Base-by-base conservation (phyloP, 2,329 filamentous ascomycete genomes). In the Exophiala bonariae region DNA sequence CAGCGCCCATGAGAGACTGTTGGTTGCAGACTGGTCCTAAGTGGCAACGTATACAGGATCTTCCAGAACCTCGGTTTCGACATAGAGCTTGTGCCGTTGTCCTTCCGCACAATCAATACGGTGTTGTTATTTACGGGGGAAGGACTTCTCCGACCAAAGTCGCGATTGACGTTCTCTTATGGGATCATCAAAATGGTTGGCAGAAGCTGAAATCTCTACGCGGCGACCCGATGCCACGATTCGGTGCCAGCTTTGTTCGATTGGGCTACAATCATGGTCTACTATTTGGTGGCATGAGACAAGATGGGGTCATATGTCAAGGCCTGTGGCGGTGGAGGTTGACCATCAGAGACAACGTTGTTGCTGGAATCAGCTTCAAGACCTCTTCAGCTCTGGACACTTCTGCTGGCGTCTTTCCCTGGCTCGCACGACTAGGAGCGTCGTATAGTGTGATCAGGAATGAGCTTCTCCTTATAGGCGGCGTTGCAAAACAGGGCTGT, bases 11-110 rank as follows among this genome's bases (percentile, higher is more conserved):
- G 33, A 72, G 73, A 28, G 87, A 93, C 64, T 90, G 86, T 58
- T 96, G 89, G 89, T 58, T 90, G 2, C 81, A 85, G 54, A 74
- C 78, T 42, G 77, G 77, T 41, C 74, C 74, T 22, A 64, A 60
- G 11, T 96, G 89, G 89, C 73, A 75, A 48, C 76, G 73, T 54
- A 77, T 81, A 11, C 74, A 84, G 49, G 77, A 81, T 58, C 72
- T 96, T n/a, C 84, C 85, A 0, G 60, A 72, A n/a, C 78, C 85
- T 8, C 74, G 90, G 18, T 96, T 87, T 66, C 78, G 92, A 41
- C 92, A 96, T 61, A 80, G 81, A 47, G 78, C 84, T 22, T 73
- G 82, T 10, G 63, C 66, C 11, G 61, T 81, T 28, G 59, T 60
- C 26, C 41, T 72, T 17, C 55, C 59, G 4, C 47, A 66, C 68